Percentiles rank a stretch among this genome's conserved stretches.
phyloP scores from a whole-genome alignment of 164 flowering plant genomes.

The Protea cynaroides region DNA sequence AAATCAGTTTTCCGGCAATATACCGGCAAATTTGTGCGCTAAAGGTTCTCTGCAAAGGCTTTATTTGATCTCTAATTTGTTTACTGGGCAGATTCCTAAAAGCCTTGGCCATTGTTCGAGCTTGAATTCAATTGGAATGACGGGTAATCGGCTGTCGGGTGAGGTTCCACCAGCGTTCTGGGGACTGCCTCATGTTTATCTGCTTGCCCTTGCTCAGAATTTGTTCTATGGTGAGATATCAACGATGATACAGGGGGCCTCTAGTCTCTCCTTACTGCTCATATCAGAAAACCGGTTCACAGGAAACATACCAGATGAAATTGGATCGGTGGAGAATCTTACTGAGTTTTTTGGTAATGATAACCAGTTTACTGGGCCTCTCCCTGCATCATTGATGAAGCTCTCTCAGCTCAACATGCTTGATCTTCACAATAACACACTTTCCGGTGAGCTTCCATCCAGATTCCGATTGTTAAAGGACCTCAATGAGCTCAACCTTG shows the following conservation, averaged over 20 bases:
- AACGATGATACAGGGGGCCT: slow-evolving; percentile 36
- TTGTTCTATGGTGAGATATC: slow-evolving; percentile 41
- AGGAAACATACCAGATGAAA: slow-evolving; percentile 51
- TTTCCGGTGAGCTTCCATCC: slow-evolving; percentile 49
- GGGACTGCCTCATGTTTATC: slow-evolving; percentile 57
- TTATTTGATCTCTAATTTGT: no score
- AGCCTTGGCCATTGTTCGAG: slow-evolving; percentile 37
- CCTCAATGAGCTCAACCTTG: slow-evolving; percentile 53
- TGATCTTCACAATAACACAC: slow-evolving; percentile 43
- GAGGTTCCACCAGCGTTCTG: slow-evolving; percentile 60
- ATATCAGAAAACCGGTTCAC: slow-evolving; percentile 38
- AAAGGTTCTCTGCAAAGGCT: no score
- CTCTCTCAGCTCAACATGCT: slow-evolving; percentile 36
- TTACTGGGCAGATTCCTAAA: slow-evolving; percentile 46
- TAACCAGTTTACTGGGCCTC: slow-evolving; percentile 33
- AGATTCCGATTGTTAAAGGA: slow-evolving; percentile 28
- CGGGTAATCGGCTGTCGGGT: slow-evolving; percentile 41
- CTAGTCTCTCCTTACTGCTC: slow-evolving; percentile 32
- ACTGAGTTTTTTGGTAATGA: slow-evolving; percentile 30
- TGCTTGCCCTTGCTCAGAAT: slow-evolving; percentile 47
- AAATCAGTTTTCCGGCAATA: slow-evolving; percentile 41
- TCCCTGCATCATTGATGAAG: slow-evolving; percentile 39
- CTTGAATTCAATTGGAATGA: slow-evolving; percentile 40
- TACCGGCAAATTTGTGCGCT: no score
- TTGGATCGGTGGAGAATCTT: slow-evolving; percentile 36